Evolutionary conservation across 768 basidiomycete genomes (phyloP), one percentile per base, ranked within the genome.

Genomic region (Flagelloscypha sp.): DNA sequence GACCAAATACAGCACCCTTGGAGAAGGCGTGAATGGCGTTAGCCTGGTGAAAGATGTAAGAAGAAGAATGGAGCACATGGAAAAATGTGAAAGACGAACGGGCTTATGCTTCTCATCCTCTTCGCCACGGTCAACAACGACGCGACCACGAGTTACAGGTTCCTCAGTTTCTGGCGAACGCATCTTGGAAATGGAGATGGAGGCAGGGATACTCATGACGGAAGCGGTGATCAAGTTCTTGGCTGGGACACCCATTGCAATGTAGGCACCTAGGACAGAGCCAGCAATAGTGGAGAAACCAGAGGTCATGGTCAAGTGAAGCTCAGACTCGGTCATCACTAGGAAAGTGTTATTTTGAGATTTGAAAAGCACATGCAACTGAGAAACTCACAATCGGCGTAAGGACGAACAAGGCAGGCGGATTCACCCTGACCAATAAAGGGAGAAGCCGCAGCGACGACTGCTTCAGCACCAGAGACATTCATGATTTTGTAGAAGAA

Each of bases 241-340:
- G 4, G 84, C 55, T 7, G 84, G 84, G 21, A 88, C 83, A 24
- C 83, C 87, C 45, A 82, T 64, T 43, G 54, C 63, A 53, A 92
- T 83, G 55, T 93, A 94, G 19, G 86, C 89, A 36, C 73, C 67
- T 30, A 95, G 69, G 9, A 95, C 89, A 22, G 85, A 87, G 27
- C 92, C 90, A 36, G 92, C 82, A 47, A 94, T 94, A 34, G 88
- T 92, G 6, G 88, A 85, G 65, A 94, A 94, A 54, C 85, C 87
- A 44, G 85, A 87, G 15, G 87, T 88, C 88, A 92, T 90, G 29
- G 76, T 71, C 28, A 90, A 65, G 59, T 84, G 84, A n/a, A 92
- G 63, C 58, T 92, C 87, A 24, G 84, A 86, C 42, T 69, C 70
- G 24, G 88, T 89, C 83, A 89, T 88, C 36, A 75, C 65, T 70